phyloP scores from a whole-genome alignment of 2,329 filamentous ascomycete genomes.

The Metarhizium brunneum region DNA sequence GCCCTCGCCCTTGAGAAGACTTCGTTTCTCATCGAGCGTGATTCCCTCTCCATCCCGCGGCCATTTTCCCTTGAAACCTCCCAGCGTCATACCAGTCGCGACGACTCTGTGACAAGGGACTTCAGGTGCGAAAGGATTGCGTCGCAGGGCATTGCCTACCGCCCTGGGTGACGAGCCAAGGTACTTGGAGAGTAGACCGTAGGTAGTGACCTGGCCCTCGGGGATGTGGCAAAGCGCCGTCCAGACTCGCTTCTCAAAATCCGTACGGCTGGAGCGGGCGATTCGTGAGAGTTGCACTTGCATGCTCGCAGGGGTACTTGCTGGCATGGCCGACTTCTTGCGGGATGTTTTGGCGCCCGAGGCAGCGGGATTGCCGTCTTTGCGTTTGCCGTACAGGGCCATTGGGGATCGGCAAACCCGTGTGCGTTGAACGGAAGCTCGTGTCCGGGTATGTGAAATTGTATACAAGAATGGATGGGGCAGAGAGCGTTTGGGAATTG shows the following conservation, averaged over 20 bases:
- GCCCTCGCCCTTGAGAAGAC: slow-evolving; percentile 52
- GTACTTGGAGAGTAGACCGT: slow-evolving; percentile 60
- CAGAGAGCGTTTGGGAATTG: no score
- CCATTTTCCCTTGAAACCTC: slow-evolving; percentile 63
- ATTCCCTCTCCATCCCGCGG: slow-evolving; percentile 51
- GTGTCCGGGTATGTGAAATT: no score
- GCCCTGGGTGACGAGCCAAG: slow-evolving; percentile 65
- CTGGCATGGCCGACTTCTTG: neutral
- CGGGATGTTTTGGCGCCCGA: slow-evolving; percentile 1
- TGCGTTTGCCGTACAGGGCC: neutral
- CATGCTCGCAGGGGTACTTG: slow-evolving; percentile 17
- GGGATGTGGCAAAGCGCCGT: slow-evolving; percentile 69
- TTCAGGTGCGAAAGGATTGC: slow-evolving; percentile 74
- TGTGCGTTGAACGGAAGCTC: no score
- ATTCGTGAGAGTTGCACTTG: slow-evolving; percentile 34
- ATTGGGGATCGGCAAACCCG: no score
- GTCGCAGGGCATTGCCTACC: slow-evolving; percentile 65
- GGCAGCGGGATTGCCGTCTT: neutral
- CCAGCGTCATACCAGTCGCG: slow-evolving; percentile 60
- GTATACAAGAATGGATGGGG: no score
- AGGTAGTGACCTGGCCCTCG: slow-evolving; percentile 64
- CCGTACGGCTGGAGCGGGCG: slow-evolving; percentile 32
- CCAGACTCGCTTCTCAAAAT: slow-evolving; percentile 59
- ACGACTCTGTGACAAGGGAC: slow-evolving; percentile 79
- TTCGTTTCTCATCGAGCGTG: slow-evolving; percentile 55